Evolutionary conservation across 2,329 filamentous ascomycete species (phyloP).

Genomic region (Penicillium sp.): DNA sequence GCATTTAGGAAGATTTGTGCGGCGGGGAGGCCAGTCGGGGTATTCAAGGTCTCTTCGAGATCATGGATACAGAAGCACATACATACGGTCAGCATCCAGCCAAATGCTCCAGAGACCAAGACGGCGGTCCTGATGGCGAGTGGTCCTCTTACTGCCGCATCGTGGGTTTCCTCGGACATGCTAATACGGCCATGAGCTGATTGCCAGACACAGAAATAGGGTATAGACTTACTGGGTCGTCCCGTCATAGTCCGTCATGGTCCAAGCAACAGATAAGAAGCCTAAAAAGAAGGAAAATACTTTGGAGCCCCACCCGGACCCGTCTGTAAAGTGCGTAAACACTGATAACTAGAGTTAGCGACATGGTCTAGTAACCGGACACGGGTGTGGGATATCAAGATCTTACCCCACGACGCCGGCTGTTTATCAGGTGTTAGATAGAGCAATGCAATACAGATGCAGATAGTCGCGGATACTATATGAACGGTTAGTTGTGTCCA

Average conservation of each 20-base stretch:
- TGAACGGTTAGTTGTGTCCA: not conserved
- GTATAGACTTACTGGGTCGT: slow-evolving; percentile 56
- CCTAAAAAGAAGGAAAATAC: slow-evolving; percentile 59
- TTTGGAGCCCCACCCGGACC: slow-evolving; percentile 58
- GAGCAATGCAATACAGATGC: slow-evolving; percentile 56
- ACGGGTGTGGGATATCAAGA: no score
- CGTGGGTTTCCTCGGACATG: slow-evolving; percentile 63
- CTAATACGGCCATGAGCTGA: slow-evolving; percentile 28
- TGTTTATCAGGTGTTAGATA: slow-evolving; percentile 57
- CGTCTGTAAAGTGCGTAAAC: slow-evolving; percentile 57
- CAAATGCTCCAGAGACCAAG: slow-evolving; percentile 55
- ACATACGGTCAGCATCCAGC: slow-evolving; percentile 59
- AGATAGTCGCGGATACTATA: slow-evolving; percentile 53
- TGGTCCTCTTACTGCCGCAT: slow-evolving; percentile 57
- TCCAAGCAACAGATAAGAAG: slow-evolving; percentile 44
- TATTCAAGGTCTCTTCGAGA: slow-evolving; percentile 51
- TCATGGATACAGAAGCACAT: slow-evolving; percentile 60
- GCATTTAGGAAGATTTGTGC: slow-evolving; percentile 58
- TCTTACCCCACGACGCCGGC: slow-evolving; percentile 52
- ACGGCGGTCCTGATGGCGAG: slow-evolving; percentile 56
- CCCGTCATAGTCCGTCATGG: slow-evolving; percentile 65
- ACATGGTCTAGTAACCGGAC: no score
- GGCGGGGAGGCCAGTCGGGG: slow-evolving; percentile 57
- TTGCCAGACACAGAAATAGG: no score
- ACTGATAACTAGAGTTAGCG: no score